Evolutionary conservation across 805 yeast genomes (phyloP), one percentile per base, ranked within the genome.

Genomic region (Starmerella vitae): DNA sequence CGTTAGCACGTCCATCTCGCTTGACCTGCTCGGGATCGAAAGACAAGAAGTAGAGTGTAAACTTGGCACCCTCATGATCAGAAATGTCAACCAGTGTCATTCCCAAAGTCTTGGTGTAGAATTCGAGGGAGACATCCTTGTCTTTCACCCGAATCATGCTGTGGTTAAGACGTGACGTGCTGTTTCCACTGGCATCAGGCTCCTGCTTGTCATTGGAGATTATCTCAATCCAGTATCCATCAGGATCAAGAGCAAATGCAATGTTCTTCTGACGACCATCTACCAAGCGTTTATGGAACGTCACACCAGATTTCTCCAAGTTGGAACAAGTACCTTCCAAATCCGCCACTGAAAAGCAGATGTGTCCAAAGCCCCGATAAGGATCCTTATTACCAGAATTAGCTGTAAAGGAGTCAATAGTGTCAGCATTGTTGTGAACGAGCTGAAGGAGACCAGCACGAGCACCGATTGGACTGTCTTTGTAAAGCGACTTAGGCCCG

Each of bases 151-250:
- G 74, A 49, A 88, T 71, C 98, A 91, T 88, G 5, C 91, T 64
- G 61, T 88, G 96, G 63, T 88, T 86, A 60, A 88, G 71, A 45
- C 69, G 65, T 55, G 70, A 68, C 14, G 67, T 59, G 30, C 33
- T 28, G n/a, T 34, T 37, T 2, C 19, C 38, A n/a, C 18, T 19
- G 9, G 26, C 19, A 20, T 43, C 50, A 9, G 39, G 27, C 35
- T 54, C 52, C 42, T 56, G 53, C 15, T 34, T 26, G 20, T 30
- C 40, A 50, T 72, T 76, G 53, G 74, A 75, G 49, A 88, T 72
- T 54, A 88, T 63, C 66, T 88, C 98, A 53, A 88, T 72, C 98
- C 98, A 88, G 64, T 91, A 91, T 52, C 91, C 91, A 61, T 88
- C 88, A 5, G 97, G 96, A 55, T 91, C 98, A 50, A 86, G 70